Conservation (phyloP, 345 rosid species). For the Euphorbia peplus region DNA sequence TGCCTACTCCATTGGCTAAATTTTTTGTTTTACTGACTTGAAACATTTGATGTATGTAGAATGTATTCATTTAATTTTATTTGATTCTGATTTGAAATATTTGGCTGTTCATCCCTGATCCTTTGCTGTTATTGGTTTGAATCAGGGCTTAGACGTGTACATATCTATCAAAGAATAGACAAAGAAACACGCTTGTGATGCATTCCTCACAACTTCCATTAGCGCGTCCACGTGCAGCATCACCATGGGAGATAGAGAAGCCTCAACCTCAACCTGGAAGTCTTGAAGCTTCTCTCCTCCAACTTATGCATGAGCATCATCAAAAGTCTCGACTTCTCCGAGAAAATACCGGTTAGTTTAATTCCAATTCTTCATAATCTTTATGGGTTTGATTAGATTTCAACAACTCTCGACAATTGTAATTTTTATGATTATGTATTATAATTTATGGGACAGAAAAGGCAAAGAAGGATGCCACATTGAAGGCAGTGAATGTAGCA, state of each 20-base stretch:
- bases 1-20: no score
- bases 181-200: background rate
- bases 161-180: background rate
- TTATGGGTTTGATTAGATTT: background rate
- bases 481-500: conserved; percentile 57
- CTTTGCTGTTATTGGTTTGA: background rate
- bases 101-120: background rate
- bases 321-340: conserved; percentile 56
- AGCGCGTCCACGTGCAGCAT: background rate
- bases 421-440: background rate
- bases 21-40: background rate
- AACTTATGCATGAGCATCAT: conserved; percentile 58
- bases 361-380: background rate
- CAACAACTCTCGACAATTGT: background rate
- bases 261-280: conserved; percentile 18
- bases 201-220: conserved; percentile 4
- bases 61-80: background rate
- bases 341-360: conserved; percentile 46
- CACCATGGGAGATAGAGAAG: conserved; percentile 14
- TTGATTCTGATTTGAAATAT: background rate
- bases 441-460: conserved; percentile 35
- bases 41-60: background rate
- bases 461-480: conserved; percentile 70
- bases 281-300: conserved; percentile 59
- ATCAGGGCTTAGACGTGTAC: background rate